These are phyloP conservation scores for Trichomonas gallinae DNA, from an alignment of 208 protist genomes.

Conservation along the genomic window DNA sequence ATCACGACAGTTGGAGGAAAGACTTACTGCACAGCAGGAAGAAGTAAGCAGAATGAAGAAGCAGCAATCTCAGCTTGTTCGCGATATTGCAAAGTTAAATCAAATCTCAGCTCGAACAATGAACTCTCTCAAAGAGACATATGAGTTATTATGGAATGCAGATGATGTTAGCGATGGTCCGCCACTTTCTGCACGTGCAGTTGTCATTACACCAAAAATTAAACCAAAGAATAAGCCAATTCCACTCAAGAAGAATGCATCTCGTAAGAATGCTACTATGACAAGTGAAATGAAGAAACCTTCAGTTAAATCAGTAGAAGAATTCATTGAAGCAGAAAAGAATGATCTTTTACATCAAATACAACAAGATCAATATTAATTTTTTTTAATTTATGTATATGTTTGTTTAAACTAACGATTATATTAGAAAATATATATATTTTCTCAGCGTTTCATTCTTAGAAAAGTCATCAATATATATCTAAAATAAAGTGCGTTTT, in stretches of 20 bases:
- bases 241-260: not conserved
- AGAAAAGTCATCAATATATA: too few species aligned
- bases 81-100: not conserved
- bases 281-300: not conserved
- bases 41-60: not conserved
- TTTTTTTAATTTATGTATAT: not conserved
- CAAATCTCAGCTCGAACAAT: not conserved
- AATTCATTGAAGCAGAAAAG: not conserved
- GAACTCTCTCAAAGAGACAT: not conserved
- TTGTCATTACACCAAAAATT: not conserved
- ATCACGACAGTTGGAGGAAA: not conserved
- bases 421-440: too few species aligned
- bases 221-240: not conserved
- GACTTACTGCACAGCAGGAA: not conserved
- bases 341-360: not conserved
- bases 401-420: not conserved
- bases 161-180: not conserved
- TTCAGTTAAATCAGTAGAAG: not conserved
- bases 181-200: not conserved
- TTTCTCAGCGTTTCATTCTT: too few species aligned
- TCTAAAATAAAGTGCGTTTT: too few species aligned
- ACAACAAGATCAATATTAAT: not conserved
- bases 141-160: not conserved
- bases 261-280: not conserved
- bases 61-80: not conserved